A percentile compares a stretch with the other conserved stretches of the same genome.
phyloP scores from a whole-genome alignment of 129 eudicot species.

The Ambrosia artemisiifolia region DNA sequence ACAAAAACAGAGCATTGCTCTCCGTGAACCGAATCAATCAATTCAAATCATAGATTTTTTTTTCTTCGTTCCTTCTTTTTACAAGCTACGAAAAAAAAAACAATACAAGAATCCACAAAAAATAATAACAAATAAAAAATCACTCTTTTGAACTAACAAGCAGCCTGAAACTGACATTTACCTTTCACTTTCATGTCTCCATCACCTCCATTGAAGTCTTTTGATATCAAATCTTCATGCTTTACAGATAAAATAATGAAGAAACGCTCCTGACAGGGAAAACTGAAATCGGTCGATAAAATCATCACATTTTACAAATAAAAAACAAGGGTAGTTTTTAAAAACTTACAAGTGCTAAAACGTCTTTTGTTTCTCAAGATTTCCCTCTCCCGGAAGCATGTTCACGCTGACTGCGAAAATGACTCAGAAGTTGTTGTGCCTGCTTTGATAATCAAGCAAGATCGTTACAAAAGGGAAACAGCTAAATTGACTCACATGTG shows the following conservation, averaged over 20 bases:
- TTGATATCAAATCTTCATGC: not conserved
- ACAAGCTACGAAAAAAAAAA: constrained; percentile 13
- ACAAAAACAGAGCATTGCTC: not conserved
- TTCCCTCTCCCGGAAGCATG: constrained; percentile 57
- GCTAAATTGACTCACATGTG: not conserved
- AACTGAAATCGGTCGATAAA: not conserved
- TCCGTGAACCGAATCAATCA: constrained; percentile 9
- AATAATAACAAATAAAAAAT: not conserved
- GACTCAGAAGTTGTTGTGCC: constrained; percentile 96
- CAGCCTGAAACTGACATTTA: constrained; percentile 20
- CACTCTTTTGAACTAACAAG: constrained; percentile 17
- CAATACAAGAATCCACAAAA: constrained; percentile 17
- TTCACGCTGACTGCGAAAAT: constrained; percentile 92
- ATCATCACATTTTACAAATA: not conserved
- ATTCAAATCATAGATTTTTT: constrained; percentile 24
- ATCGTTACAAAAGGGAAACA: constrained; percentile 5
- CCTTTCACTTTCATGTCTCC: constrained; percentile 25
- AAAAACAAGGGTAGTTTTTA: not conserved
- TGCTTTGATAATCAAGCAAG: constrained; percentile 27
- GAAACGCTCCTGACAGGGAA: constrained; percentile 7
- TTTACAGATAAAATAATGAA: constrained; percentile 9
- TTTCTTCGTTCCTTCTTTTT: constrained; percentile 20
- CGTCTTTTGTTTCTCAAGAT: constrained; percentile 38
- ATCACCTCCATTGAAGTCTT: constrained; percentile 12
- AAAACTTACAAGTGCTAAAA: constrained; percentile 20